Percentiles rank a stretch among this genome's conserved stretches.
These are phyloP conservation scores for Wilhelminamyces savonicus DNA, from an alignment of 805 yeast genomes.

Conservation along the genomic window DNA sequence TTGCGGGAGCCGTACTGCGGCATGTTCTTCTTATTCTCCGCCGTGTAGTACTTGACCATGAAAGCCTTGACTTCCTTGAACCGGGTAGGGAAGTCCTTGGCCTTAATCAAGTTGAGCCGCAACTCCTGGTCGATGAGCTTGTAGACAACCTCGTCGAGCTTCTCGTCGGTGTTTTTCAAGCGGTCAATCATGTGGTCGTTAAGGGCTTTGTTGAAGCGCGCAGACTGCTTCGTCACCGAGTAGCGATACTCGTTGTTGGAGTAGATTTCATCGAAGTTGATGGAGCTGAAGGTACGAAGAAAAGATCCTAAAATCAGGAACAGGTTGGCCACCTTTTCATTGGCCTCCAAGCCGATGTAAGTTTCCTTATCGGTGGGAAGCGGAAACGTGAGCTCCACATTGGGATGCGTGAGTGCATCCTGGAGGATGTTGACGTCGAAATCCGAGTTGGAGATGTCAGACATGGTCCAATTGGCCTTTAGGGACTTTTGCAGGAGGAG, in stretches of 20 bases:
- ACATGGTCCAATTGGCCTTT: too few relatives aligned
- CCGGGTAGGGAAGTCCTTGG: slow-evolving; percentile 25
- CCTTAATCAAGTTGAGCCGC: slow-evolving; percentile 28
- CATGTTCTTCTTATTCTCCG: slow-evolving; percentile 29
- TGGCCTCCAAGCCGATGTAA: slow-evolving; percentile 21
- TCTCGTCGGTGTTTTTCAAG: slow-evolving; percentile 18
- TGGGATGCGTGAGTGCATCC: slow-evolving; percentile 23
- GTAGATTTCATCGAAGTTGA: slow-evolving; percentile 25
- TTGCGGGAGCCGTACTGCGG: slow-evolving; percentile 23
- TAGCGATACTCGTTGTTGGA: slow-evolving; percentile 26
- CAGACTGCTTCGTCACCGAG: slow-evolving; percentile 25
- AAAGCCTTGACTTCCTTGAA: slow-evolving; percentile 31
- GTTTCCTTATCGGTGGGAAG: slow-evolving; percentile 31
- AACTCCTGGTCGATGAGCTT: slow-evolving; percentile 31
- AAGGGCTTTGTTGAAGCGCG: slow-evolving; percentile 20
- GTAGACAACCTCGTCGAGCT: slow-evolving; percentile 29
- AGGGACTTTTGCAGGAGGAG: too few relatives aligned
- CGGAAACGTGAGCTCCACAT: slow-evolving; percentile 30
- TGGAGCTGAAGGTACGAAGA: slow-evolving; percentile 21
- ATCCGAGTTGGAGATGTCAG: slow-evolving; percentile 5
- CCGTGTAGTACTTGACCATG: slow-evolving; percentile 30
- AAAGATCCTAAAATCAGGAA: slow-evolving; percentile 24
- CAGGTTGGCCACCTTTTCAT: slow-evolving; percentile 18
- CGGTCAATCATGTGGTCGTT: slow-evolving; percentile 22
- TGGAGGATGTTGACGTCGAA: slow-evolving; percentile 36